Evolutionary conservation across 2,329 filamentous ascomycete genomes (phyloP).

Genomic region (Botryosphaeria dothidea): DNA sequence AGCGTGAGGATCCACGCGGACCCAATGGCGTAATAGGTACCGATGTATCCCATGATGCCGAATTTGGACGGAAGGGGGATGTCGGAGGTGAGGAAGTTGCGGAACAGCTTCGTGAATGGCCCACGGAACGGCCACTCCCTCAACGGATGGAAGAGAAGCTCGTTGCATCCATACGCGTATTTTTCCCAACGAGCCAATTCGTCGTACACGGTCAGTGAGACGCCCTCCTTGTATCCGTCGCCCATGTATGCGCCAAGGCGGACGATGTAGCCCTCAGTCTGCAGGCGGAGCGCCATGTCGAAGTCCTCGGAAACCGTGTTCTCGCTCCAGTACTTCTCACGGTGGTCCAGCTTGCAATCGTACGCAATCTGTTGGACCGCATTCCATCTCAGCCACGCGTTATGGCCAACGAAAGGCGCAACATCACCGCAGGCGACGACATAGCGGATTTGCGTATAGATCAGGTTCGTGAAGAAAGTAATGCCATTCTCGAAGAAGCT

Average conservation of each 20-base stretch:
- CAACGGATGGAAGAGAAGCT: constrained; percentile 70
- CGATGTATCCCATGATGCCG: constrained; percentile 70
- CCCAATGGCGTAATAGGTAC: constrained; percentile 71
- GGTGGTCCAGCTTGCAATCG: constrained; percentile 54
- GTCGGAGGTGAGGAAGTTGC: constrained; percentile 59
- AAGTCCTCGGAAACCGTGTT: constrained; percentile 72
- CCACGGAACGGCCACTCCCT: constrained; percentile 62
- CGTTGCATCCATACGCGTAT: constrained; percentile 55
- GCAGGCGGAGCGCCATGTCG: constrained; percentile 48
- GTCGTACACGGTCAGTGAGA: constrained; percentile 72
- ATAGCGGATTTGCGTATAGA: constrained; percentile 72
- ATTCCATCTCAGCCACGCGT: constrained; percentile 71
- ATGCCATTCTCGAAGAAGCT: constrained; percentile 76
- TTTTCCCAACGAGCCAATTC: constrained; percentile 73
- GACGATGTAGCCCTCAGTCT: constrained; percentile 68
- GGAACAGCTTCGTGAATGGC: constrained; percentile 67
- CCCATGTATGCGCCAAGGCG: constrained; percentile 68
- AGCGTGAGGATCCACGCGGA: constrained; percentile 66
- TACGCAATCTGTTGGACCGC: constrained; percentile 61
- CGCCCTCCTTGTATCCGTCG: constrained; percentile 71
- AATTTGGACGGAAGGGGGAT: constrained; percentile 68
- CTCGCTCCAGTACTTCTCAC: constrained; percentile 73
- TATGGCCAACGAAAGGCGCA: constrained; percentile 76
- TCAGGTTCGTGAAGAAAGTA: constrained; percentile 76
- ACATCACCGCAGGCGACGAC: constrained; percentile 71